Evolutionary conservation across 2,329 filamentous ascomycete species (phyloP).

Genomic region (Dothistroma pini): DNA sequence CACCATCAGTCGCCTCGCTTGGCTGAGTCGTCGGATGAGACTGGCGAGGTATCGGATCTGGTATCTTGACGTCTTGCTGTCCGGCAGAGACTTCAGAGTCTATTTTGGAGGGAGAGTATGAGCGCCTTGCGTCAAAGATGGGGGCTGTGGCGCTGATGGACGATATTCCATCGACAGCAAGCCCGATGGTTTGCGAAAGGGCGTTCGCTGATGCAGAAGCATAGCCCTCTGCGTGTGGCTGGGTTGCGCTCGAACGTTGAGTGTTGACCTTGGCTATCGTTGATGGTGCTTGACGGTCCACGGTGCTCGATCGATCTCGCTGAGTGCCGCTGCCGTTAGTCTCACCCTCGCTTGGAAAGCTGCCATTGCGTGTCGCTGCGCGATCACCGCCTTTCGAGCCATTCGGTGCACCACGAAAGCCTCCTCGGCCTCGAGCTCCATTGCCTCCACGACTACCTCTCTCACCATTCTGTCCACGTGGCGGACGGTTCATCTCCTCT

Average conservation of each 20-base stretch:
- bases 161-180: background rate
- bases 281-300: conserved; percentile 30
- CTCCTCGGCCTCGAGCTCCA: conserved; percentile 44
- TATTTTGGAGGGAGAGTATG: conserved; percentile 19
- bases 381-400: conserved; percentile 39
- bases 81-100: conserved; percentile 8
- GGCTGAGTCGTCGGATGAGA: background rate
- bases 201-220: background rate
- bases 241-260: conserved; percentile 10
- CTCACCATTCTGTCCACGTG: conserved; percentile 43
- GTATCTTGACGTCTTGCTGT: conserved; percentile 19
- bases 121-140: conserved; percentile 12
- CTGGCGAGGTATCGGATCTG: conserved; percentile 20
- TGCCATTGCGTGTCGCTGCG: conserved; percentile 12
- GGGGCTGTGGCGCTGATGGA: background rate
- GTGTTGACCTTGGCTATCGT: conserved; percentile 22
- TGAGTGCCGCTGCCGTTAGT: conserved; percentile 5
- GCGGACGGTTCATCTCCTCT: conserved; percentile 37
- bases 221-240: conserved; percentile 11
- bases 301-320: conserved; percentile 22
- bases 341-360: conserved; percentile 20
- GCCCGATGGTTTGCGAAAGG: background rate
- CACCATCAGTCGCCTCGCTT: conserved; percentile 12
- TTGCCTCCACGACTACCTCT: conserved; percentile 55
- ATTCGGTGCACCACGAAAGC: conserved; percentile 38